phyloP scores from a whole-genome alignment of 2,329 filamentous ascomycete species.

The Cladosporium sp. region DNA sequence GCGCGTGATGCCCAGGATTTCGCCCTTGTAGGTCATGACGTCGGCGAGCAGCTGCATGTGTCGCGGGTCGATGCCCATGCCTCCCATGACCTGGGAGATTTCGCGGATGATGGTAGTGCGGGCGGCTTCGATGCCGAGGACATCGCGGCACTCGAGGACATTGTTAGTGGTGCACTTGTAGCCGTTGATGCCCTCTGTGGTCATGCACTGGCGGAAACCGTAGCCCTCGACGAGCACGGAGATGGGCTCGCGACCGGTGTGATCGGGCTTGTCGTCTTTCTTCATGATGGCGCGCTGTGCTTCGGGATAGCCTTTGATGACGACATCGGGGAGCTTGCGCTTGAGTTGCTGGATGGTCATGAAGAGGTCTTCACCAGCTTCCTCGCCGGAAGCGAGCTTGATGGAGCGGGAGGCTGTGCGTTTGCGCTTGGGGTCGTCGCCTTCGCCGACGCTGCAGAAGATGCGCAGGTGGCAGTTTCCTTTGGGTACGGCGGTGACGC shows the following conservation, averaged over 20 bases:
- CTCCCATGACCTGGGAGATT: slow-evolving; percentile 84
- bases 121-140: slow-evolving; percentile 94
- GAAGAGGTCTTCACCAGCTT: slow-evolving; percentile 64
- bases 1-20: slow-evolving; percentile 92
- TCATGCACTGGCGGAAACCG: slow-evolving; percentile 85
- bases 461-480: slow-evolving; percentile 62
- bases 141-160: slow-evolving; percentile 82
- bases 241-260: slow-evolving; percentile 60
- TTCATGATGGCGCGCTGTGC: slow-evolving; percentile 86
- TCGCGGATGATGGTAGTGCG: slow-evolving; percentile 84
- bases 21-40: slow-evolving; percentile 98
- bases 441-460: slow-evolving; percentile 59
- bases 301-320: slow-evolving; percentile 86
- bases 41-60: slow-evolving; percentile 98
- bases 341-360: slow-evolving; percentile 83
- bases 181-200: slow-evolving; percentile 84
- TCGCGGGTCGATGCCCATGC: slow-evolving; percentile 93
- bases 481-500: slow-evolving; percentile 29
- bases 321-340: slow-evolving; percentile 75
- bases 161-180: slow-evolving; percentile 75
- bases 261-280: slow-evolving; percentile 66
- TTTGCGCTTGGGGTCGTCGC: slow-evolving; percentile 31
- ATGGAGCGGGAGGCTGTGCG: slow-evolving; percentile 33
- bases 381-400: slow-evolving; percentile 38
- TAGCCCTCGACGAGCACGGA: slow-evolving; percentile 85